Evolutionary conservation across 306 rosid genomes (phyloP).

Genomic region (Senna tora): DNA sequence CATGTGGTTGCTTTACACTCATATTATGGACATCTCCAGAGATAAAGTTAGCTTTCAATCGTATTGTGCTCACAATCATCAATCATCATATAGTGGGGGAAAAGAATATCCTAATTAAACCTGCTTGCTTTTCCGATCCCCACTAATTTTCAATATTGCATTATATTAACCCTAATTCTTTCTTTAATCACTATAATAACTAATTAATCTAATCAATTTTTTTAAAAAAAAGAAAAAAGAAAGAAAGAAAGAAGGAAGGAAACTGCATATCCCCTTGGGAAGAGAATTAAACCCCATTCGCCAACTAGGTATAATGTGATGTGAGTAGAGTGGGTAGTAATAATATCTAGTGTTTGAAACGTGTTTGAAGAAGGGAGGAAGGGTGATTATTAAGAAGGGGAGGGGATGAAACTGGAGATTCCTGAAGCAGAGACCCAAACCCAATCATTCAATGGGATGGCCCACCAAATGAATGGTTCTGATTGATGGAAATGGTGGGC

Average conservation of each 20-base stretch:
- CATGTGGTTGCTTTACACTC: slow-evolving; percentile 42
- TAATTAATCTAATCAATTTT: too few relatives aligned
- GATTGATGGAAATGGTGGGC: slow-evolving; percentile 59
- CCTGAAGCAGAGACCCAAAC: slow-evolving; percentile 52
- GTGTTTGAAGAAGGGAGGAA: slow-evolving; percentile 17
- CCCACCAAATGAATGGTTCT: slow-evolving; percentile 49
- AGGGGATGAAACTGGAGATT: slow-evolving; percentile 44
- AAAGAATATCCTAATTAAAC: slow-evolving; percentile 50
- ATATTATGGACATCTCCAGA: slow-evolving; percentile 38
- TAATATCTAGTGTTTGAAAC: not conserved
- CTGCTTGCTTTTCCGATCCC: slow-evolving; percentile 41
- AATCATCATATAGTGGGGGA: slow-evolving; percentile 33
- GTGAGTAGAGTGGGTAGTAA: too few relatives aligned
- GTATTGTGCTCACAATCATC: slow-evolving; percentile 39
- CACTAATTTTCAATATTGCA: slow-evolving; percentile 32
- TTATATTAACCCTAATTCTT: slow-evolving; percentile 16
- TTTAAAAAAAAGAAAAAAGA: too few relatives aligned
- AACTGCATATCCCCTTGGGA: slow-evolving; percentile 12
- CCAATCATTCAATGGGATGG: slow-evolving; percentile 61
- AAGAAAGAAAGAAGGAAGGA: not conserved
- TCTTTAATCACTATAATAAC: not conserved
- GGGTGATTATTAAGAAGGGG: not conserved
- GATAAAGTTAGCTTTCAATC: slow-evolving; percentile 42
- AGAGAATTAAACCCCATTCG: slow-evolving; percentile 21
- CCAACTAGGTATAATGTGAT: not conserved